A percentile compares a stretch with the other conserved stretches of the same genome.
Evolutionary conservation across 2,329 filamentous ascomycete species (phyloP).

Genomic region (Colletotrichum musicola): DNA sequence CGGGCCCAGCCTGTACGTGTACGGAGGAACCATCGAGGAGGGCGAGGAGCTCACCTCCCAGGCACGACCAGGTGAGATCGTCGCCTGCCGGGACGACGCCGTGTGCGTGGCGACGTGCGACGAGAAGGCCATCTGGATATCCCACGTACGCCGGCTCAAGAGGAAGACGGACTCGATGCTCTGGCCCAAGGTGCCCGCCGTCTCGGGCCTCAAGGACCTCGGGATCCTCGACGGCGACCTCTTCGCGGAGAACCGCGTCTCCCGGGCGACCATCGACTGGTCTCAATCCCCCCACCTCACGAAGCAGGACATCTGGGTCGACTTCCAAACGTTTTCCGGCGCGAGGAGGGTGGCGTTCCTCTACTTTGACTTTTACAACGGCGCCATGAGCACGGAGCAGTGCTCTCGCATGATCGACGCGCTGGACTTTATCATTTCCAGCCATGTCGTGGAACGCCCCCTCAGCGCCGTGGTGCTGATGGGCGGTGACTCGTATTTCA

Average conservation of each 20-base stretch:
- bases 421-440: slow-evolving; percentile 50
- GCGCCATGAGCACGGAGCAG: slow-evolving; percentile 56
- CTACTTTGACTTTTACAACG: slow-evolving; percentile 59
- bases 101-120: slow-evolving; percentile 54
- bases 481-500: slow-evolving; percentile 56
- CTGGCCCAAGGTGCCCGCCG: slow-evolving; percentile 57
- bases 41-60: slow-evolving; percentile 37
- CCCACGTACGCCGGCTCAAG: slow-evolving; percentile 54
- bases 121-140: slow-evolving; percentile 56
- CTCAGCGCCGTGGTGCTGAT: slow-evolving; percentile 55
- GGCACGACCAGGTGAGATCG: slow-evolving; percentile 44
- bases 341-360: slow-evolving; percentile 50
- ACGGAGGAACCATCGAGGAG: slow-evolving; percentile 56
- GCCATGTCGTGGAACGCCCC: slow-evolving; percentile 44
- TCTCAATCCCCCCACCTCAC: slow-evolving; percentile 45
- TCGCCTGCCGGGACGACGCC: slow-evolving; percentile 52
- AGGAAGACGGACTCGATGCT: slow-evolving; percentile 51
- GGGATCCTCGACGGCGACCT: slow-evolving; percentile 45
- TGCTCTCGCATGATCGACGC: slow-evolving; percentile 52
- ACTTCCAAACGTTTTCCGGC: slow-evolving; percentile 47
- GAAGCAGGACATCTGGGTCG: slow-evolving; percentile 55
- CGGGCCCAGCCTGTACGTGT: slow-evolving; percentile 53
- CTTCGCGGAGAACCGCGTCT: slow-evolving; percentile 31
- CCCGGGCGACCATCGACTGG: slow-evolving; percentile 45
- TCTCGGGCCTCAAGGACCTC: slow-evolving; percentile 49